Percentiles rank a stretch among this genome's conserved stretches.
Conservation (phyloP, 495 filamentous ascomycete species). For the Geopyxis carbonaria region DNA sequence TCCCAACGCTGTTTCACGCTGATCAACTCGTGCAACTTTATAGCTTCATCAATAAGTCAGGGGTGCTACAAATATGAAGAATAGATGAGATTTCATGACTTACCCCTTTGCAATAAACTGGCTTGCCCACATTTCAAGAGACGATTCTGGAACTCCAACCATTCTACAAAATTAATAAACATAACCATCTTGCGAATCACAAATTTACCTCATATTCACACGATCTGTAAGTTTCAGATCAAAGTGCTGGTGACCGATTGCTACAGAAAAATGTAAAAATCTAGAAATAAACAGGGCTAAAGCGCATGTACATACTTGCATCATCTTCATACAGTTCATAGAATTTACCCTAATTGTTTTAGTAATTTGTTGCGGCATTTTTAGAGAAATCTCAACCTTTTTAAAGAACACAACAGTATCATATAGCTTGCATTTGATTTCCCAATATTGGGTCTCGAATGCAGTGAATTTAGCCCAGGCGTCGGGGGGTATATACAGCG, state of each 20-base stretch:
- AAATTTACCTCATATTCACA: constrained; percentile 99
- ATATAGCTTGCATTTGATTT: constrained; percentile 96
- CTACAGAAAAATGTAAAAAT: no score
- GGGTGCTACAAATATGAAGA: not conserved
- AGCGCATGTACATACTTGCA: no score
- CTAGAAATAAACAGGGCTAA: not conserved
- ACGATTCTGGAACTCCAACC: constrained; percentile 93
- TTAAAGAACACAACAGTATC: constrained; percentile 99
- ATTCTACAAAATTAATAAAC: no score
- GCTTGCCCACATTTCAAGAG: constrained; percentile 46
- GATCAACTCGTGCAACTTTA: constrained; percentile 94
- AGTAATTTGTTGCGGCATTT: not conserved
- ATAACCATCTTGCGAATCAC: no score
- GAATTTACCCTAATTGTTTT: constrained; percentile 56
- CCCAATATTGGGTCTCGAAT: constrained; percentile 98
- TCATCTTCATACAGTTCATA: constrained; percentile 98
- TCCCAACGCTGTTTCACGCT: constrained; percentile 81
- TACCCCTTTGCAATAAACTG: constrained; percentile 24
- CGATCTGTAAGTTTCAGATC: constrained; percentile 95
- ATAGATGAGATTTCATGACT: not conserved
- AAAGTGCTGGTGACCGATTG: constrained; percentile 90
- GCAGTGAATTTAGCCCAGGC: constrained; percentile 68
- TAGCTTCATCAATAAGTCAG: constrained; percentile 31
- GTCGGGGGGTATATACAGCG: constrained; percentile 65
- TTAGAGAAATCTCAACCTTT: no score